Evolutionary conservation across 768 basidiomycete species (phyloP).

Genomic region (Lyophyllum atratum): DNA sequence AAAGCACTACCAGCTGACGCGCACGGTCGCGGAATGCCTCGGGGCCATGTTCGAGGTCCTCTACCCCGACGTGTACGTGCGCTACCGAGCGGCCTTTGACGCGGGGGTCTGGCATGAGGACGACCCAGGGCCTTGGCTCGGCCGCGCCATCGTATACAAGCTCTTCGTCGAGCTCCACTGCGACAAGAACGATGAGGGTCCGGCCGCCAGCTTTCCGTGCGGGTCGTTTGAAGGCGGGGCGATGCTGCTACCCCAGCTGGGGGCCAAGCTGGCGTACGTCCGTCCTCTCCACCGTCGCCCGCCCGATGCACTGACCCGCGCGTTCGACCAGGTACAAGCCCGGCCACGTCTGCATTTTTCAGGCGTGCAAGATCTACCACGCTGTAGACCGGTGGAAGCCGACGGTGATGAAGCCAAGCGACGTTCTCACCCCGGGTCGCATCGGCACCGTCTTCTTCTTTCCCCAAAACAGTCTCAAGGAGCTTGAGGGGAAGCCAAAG

Average conservation of each 20-base stretch:
- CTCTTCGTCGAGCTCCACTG: not conserved
- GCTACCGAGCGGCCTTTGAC: not conserved
- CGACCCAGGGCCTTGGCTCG: constrained; percentile 3
- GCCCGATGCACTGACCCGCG: too few relatives aligned
- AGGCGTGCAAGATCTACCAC: not conserved
- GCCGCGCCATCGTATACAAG: not conserved
- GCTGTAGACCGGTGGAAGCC: not conserved
- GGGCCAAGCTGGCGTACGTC: not conserved
- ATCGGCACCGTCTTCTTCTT: constrained; percentile 5
- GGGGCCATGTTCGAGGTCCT: not conserved
- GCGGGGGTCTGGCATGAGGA: not conserved
- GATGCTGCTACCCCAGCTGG: not conserved
- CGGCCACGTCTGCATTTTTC: constrained; percentile 1
- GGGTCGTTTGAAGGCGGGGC: not conserved
- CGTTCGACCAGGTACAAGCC: not conserved
- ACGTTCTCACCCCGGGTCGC: not conserved
- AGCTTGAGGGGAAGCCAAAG: too few relatives aligned
- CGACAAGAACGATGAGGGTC: not conserved
- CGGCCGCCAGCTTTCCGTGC: not conserved
- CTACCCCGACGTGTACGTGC: not conserved
- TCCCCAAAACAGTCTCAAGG: too few relatives aligned
- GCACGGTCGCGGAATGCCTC: not conserved
- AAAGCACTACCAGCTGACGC: not conserved
- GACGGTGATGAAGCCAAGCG: not conserved
- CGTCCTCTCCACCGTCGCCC: too few relatives aligned